Conservation (phyloP, 2,329 filamentous ascomycete species). For the Alternaria ventricosa region DNA sequence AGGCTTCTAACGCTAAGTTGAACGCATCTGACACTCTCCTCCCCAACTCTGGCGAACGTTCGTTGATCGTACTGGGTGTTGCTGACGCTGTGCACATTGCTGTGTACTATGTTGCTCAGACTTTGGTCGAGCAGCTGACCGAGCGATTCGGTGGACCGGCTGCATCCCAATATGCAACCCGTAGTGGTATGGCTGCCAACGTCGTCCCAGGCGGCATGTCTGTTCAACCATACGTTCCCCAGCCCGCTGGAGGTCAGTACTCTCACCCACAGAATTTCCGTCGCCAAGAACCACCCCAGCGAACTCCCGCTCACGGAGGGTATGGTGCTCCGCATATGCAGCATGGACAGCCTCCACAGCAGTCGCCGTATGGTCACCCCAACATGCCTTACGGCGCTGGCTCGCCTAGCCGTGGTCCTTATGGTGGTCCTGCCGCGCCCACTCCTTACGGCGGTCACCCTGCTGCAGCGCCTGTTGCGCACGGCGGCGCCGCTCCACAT, state of each 20-base stretch:
- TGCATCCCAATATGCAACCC: slow-evolving; percentile 95
- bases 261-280: slow-evolving; percentile 89
- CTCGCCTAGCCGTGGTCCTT: slow-evolving; percentile 73
- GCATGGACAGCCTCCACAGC: slow-evolving; percentile 63
- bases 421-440: slow-evolving; percentile 79
- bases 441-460: slow-evolving; percentile 69
- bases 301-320: slow-evolving; percentile 77
- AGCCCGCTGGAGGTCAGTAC: slow-evolving; percentile 90
- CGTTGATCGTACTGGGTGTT: slow-evolving; percentile 96
- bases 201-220: slow-evolving; percentile 98
- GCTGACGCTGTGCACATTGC: slow-evolving; percentile 98
- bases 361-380: slow-evolving; percentile 56
- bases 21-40: slow-evolving; percentile 96
- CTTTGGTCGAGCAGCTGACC: slow-evolving; percentile 95
- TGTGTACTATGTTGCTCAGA: slow-evolving; percentile 97
- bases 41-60: slow-evolving; percentile 93
- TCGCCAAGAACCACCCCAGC: slow-evolving; percentile 67
- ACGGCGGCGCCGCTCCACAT: slow-evolving; percentile 74
- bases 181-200: slow-evolving; percentile 90
- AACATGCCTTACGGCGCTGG: slow-evolving; percentile 79
- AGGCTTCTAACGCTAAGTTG: slow-evolving; percentile 92
- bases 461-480: slow-evolving; percentile 57
- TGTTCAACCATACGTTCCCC: slow-evolving; percentile 96
- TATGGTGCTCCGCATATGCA: slow-evolving; percentile 69
- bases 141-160: slow-evolving; percentile 95